phyloP scores from a whole-genome alignment of 1,284 basidiomycete species.

The Fomitiporia mediterranea region DNA sequence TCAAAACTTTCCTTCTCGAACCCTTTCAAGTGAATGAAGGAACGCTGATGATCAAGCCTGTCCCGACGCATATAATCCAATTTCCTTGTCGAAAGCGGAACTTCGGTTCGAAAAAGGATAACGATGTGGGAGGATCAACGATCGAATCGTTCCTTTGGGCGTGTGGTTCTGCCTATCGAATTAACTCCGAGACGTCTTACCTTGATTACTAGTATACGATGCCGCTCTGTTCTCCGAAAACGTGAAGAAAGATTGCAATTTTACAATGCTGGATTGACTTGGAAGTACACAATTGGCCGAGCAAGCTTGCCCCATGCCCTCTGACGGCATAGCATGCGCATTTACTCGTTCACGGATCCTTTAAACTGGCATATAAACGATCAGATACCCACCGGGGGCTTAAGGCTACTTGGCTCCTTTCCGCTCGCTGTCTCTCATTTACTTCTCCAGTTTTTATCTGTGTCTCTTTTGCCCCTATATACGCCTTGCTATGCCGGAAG shows the following conservation, averaged over 20 bases:
- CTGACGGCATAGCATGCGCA: too few species aligned
- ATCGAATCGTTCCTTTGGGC: too few species aligned
- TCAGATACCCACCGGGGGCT: too few species aligned
- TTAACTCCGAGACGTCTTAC: neutral
- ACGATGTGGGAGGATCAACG: neutral
- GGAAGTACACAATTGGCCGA: neutral
- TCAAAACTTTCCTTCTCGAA: conserved; percentile 2
- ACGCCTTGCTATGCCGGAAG: conserved; percentile 1
- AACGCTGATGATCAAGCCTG: neutral
- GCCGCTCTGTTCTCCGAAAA: neutral
- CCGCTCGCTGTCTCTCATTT: neutral
- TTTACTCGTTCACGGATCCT: too few species aligned
- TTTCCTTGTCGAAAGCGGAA: conserved; percentile 2
- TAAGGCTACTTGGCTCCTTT: neutral
- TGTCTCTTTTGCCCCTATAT: neutral
- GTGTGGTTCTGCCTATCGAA: neutral
- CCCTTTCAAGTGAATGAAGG: neutral
- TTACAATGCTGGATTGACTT: neutral
- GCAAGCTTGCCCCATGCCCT: neutral
- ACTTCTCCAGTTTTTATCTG: neutral
- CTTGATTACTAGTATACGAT: neutral
- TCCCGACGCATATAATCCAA: neutral
- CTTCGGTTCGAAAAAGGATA: neutral
- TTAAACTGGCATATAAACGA: too few species aligned
- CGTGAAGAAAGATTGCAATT: neutral